A percentile compares a stretch with the other conserved stretches of the same genome.
Conservation (phyloP, 164 flowering plant genomes). For the Umbellularia californica region DNA sequence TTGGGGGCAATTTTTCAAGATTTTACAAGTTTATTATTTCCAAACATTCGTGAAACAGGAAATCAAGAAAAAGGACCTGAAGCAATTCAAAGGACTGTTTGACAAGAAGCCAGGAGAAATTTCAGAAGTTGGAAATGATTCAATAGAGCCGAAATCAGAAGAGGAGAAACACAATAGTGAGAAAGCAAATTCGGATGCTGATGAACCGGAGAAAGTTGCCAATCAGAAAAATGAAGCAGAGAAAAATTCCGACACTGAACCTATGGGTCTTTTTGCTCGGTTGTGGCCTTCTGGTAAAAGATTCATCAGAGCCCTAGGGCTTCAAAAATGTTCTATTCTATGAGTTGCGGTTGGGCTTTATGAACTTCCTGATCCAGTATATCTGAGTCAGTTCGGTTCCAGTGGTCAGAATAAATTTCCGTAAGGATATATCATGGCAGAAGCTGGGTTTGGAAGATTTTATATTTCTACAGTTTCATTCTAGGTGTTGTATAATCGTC, state of each 20-base stretch:
- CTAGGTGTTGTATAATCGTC: not conserved
- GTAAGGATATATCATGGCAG: not conserved
- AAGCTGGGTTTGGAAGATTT: not conserved
- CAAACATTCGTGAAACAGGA: conserved; percentile 41
- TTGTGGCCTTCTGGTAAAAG: conserved; percentile 64
- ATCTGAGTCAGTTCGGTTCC: not conserved
- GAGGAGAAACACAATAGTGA: conserved; percentile 22
- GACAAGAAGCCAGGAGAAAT: conserved; percentile 99
- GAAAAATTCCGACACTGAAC: conserved; percentile 18
- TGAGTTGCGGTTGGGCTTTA: conserved; percentile 12
- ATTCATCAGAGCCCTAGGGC: conserved; percentile 50
- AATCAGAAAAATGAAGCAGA: conserved; percentile 5
- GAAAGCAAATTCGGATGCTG: conserved; percentile 19
- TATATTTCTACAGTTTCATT: too few species aligned
- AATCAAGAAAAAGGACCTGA: conserved; percentile 60
- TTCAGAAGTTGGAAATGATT: conserved; percentile 46
- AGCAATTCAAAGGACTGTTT: conserved; percentile 90
- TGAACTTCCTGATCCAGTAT: not conserved
- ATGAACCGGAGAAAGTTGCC: conserved; percentile 23
- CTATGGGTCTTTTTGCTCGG: conserved; percentile 37
- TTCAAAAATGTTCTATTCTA: conserved; percentile 57
- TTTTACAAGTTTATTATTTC: not conserved
- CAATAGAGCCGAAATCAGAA: conserved; percentile 5
- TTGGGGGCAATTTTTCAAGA: not conserved
- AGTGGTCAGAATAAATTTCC: not conserved